phyloP scores from a whole-genome alignment of 495 filamentous ascomycete species.

The Aspergillus olivimuriae region DNA sequence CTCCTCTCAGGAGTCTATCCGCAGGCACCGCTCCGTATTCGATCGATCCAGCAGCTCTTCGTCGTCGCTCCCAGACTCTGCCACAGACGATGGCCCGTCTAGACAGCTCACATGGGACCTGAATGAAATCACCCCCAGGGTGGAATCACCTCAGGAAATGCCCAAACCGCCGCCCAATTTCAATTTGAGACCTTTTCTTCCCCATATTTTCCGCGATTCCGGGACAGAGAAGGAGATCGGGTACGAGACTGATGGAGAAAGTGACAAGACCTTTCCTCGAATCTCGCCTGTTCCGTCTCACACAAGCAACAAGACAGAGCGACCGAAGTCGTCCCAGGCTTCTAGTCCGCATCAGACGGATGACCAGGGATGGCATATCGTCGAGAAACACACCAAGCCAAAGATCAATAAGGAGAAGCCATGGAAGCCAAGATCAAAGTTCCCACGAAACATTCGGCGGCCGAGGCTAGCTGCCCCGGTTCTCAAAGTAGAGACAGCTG shows the following conservation, averaged over 20 bases:
- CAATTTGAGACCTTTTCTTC: constrained; percentile 29
- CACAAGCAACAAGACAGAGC: constrained; percentile 27
- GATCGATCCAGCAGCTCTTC: constrained; percentile 65
- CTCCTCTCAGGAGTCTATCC: constrained; percentile 41
- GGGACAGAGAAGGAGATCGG: constrained; percentile 30
- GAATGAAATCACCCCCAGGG: constrained; percentile 23
- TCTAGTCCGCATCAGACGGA: constrained; percentile 20
- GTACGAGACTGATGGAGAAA: constrained; percentile 42
- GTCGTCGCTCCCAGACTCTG: constrained; percentile 36
- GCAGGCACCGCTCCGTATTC: constrained; percentile 59
- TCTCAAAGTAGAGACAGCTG: constrained; percentile 23
- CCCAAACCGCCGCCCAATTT: constrained; percentile 16
- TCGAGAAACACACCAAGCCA: constrained; percentile 21
- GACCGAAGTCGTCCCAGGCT: constrained; percentile 20
- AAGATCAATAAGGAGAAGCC: constrained; percentile 11
- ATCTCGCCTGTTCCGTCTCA: constrained; percentile 32
- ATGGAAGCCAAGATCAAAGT: constrained; percentile 12
- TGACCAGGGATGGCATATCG: constrained; percentile 34
- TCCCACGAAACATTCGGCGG: constrained; percentile 25
- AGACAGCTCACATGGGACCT: constrained; percentile 30
- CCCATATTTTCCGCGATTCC: constrained; percentile 31
- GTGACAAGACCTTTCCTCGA: constrained; percentile 7
- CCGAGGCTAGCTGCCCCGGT: constrained; percentile 29
- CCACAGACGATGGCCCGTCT: constrained; percentile 27
- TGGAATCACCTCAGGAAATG: constrained; percentile 32